phyloP scores from a whole-genome alignment of 2,329 filamentous ascomycete species.

The Fusarium brevicatenulatum region DNA sequence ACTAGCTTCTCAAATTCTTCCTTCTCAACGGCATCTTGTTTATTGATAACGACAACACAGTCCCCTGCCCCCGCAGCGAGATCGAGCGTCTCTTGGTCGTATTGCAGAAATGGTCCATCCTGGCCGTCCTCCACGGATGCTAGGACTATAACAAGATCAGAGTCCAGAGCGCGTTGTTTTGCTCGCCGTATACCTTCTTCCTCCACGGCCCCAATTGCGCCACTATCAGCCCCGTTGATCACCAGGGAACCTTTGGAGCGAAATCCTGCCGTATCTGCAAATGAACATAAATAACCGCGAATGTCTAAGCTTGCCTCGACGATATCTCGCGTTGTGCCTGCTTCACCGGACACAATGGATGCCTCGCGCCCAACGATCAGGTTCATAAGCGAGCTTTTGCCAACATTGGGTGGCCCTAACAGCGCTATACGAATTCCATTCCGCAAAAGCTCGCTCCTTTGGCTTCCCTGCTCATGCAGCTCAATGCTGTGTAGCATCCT shows the following conservation, averaged over 20 bases:
- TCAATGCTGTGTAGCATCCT: conserved; percentile 71
- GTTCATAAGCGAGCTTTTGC: conserved; percentile 95
- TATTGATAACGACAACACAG: conserved; percentile 70
- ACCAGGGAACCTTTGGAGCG: conserved; percentile 56
- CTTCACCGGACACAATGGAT: conserved; percentile 92
- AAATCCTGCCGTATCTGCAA: conserved; percentile 94
- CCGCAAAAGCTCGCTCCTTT: conserved; percentile 83
- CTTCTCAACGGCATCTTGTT: conserved; percentile 61
- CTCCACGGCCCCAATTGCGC: conserved; percentile 77
- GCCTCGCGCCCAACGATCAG: conserved; percentile 89
- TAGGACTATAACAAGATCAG: conserved; percentile 86
- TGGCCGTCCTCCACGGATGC: conserved; percentile 72
- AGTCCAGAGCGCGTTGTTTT: conserved; percentile 80
- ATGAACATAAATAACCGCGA: conserved; percentile 88
- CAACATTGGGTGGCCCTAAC: conserved; percentile 90
- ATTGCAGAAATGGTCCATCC: conserved; percentile 56
- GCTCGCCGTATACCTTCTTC: conserved; percentile 91
- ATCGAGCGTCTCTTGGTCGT: conserved; percentile 65
- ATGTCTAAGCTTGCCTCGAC: conserved; percentile 93
- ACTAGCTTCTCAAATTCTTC: conserved; percentile 53
- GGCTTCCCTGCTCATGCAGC: conserved; percentile 78
- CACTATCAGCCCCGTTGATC: conserved; percentile 18
- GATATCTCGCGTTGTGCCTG: conserved; percentile 92
- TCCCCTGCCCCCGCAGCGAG: conserved; percentile 61
- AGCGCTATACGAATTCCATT: conserved; percentile 88